Base-by-base conservation (phyloP, 768 basidiomycete species). In the Russula ochroleuca region DNA sequence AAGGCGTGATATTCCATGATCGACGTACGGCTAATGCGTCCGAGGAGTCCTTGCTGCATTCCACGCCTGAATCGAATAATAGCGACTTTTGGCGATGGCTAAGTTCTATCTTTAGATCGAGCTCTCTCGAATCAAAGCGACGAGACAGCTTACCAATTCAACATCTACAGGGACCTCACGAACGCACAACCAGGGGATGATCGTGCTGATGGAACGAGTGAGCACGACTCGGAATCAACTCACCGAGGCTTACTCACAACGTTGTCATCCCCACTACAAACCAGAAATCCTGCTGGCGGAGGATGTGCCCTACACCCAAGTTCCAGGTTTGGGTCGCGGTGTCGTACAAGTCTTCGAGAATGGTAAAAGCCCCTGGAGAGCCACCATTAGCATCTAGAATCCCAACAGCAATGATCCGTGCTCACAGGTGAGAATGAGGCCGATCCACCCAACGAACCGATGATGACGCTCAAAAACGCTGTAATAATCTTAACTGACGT, bases 1-100 rank as follows among this genome's bases (percentile, higher is more conserved):
- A 80, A 79, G 11, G 78, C 76, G 58, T 80, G 79, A 67, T 80
- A 80, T 65, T 79, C 78, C 77, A 76, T 72, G 49, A 78, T 71
- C 2, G 76, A 69, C 2, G 74, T 73, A 28, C 77, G 76, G 43
- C 75, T 75, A 65, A 79, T 74, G 13, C 78, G 75, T 6, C 73
- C 75, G 5, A 79, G 70, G 40, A 79, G 73, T n/a, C 78, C 78
- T 51, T 79, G 78, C 65, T 79, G 78, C 76, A 79, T 78, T 21
- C 78, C 78, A 38, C 78, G 75, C 66, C 76, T 69, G 67, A 79
- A 79, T 31, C 75, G 72, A 48, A 79, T 52, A 59, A 79, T 71
- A 0, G 78, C 77, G 2, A 78, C 78, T 63, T 79, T 79, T 5
- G 74, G 72, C 11, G 78, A 79, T 3, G 78, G 78, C 77, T 78